Base-by-base conservation (phyloP, 176 grass and related monocot species). In the Elaeis guineensis region DNA sequence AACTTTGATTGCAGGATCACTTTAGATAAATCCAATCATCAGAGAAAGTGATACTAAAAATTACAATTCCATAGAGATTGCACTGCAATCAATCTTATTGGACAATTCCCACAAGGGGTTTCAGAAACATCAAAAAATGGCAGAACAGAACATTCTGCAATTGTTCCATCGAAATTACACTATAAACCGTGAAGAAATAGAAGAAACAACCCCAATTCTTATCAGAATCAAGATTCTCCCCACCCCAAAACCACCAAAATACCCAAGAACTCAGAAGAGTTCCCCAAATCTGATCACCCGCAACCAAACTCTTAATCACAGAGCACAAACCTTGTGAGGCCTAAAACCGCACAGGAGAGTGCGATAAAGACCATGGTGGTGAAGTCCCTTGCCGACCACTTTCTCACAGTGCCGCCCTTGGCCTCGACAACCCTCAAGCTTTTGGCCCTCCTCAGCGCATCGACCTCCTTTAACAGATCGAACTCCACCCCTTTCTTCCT, bases 381-480 rank as follows among this genome's bases (percentile, higher is more conserved):
- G 25, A 91, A 79, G 78, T 97, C 92, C 75, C 75, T 81, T 2
- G 72, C 24, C 5, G 86, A 76, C 82, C 85, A 95, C 18, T 83
- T 63, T 69, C 74, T 71, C 14, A 73, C 57, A 73, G 70, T 19
- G 26, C 44, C 50, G 35, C 61, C 81, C 77, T 97, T 97, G 66
- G 87, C 78, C 78, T 97, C 92, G 9, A 44, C 35, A 44, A 91
- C 81, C 35, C 83, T 71, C 55, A 97, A 77, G 85, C 80, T 88
- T 79, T 97, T 97, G 25, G 92, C 92, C 25, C 84, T 53, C 52
- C 84, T 79, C 70, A 97, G 84, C 25, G 87, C 87, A 79, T 97
- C 87, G 25, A 97, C 92, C 55, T 97, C 92, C 85, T 97, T 97
- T 51, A 91, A 82, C 17, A 97, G 81, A 58, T 97, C 87, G 74